These are phyloP conservation scores for Penicillium lividum DNA, from an alignment of 495 filamentous ascomycete species.

Conservation along the genomic window DNA sequence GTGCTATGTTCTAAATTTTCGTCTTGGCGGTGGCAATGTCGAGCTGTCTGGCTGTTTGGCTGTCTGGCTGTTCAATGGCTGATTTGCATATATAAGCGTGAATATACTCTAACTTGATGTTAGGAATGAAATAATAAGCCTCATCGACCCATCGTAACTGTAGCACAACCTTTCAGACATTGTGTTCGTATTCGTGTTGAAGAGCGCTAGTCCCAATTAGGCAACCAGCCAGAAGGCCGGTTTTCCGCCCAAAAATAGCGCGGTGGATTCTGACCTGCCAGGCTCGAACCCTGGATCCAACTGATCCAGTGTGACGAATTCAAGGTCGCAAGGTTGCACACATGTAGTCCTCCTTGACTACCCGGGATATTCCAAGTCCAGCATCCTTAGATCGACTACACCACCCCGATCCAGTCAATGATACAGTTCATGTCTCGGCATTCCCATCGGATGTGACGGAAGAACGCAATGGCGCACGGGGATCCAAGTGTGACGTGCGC, in stretches of 20 bases:
- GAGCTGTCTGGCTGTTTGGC: background rate
- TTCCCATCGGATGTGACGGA: constrained; percentile 21
- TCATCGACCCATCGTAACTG: background rate
- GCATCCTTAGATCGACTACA: background rate
- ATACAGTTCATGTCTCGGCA: constrained; percentile 9
- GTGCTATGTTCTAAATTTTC: background rate
- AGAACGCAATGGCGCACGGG: constrained; percentile 19
- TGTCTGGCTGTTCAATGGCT: background rate
- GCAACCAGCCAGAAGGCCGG: constrained; percentile 3
- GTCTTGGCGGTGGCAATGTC: constrained; percentile 3
- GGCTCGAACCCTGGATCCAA: constrained; percentile 6
- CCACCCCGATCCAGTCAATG: background rate
- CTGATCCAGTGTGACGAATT: background rate
- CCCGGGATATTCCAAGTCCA: background rate
- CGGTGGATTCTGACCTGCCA: background rate
- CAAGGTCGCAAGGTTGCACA: background rate
- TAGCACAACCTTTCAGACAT: background rate
- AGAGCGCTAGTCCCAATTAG: background rate
- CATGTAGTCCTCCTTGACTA: background rate
- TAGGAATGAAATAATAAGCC: background rate
- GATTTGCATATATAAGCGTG: constrained; percentile 9
- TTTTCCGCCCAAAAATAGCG: constrained; percentile 1
- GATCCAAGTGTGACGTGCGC: constrained; percentile 20
- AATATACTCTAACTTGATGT: background rate
- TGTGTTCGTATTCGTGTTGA: background rate